These are phyloP conservation scores for Globisporangium irregulare DNA, from an alignment of 352 stramenopile species.

Conservation along the genomic window DNA sequence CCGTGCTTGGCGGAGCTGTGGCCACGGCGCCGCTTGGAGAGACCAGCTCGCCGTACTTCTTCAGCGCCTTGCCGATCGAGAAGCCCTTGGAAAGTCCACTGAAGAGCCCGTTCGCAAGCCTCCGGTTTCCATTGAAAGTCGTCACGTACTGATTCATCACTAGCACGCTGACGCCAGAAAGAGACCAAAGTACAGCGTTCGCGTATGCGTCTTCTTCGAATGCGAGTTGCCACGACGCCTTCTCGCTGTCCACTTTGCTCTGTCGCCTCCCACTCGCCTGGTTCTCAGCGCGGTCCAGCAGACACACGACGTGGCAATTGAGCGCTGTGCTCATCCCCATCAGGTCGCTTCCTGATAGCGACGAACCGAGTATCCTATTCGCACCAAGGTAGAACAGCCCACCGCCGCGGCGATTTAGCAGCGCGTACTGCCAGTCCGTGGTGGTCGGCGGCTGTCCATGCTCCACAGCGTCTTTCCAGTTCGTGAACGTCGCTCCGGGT, in stretches of 20 bases:
- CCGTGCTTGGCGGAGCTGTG: slow-evolving; percentile 11
- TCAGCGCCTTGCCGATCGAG: slow-evolving; percentile 60
- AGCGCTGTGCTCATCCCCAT: slow-evolving; percentile 62
- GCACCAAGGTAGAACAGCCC: slow-evolving; percentile 71
- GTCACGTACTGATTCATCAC: slow-evolving; percentile 81
- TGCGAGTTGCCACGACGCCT: slow-evolving; percentile 47
- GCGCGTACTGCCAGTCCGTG: slow-evolving; percentile 67
- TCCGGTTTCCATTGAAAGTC: slow-evolving; percentile 74
- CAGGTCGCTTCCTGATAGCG: slow-evolving; percentile 35
- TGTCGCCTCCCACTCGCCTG: slow-evolving; percentile 63
- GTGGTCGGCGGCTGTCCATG: slow-evolving; percentile 56
- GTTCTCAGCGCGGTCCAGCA: slow-evolving; percentile 84
- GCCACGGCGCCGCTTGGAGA: slow-evolving; percentile 7
- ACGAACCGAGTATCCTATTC: slow-evolving; percentile 61
- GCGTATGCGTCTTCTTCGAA: slow-evolving; percentile 66
- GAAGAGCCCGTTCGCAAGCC: slow-evolving; percentile 49
- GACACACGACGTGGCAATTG: slow-evolving; percentile 67
- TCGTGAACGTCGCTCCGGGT: slow-evolving; percentile 21
- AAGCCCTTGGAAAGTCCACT: slow-evolving; percentile 44
- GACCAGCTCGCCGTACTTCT: slow-evolving; percentile 43
- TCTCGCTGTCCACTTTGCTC: slow-evolving; percentile 86
- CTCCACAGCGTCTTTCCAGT: slow-evolving; percentile 64
- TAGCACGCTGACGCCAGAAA: slow-evolving; percentile 73
- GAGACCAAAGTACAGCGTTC: slow-evolving; percentile 66
- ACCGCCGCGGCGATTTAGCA: slow-evolving; percentile 52